These are phyloP conservation scores for Naegleria lovaniensis DNA, from an alignment of 208 protist genomes.

Conservation along the genomic window DNA sequence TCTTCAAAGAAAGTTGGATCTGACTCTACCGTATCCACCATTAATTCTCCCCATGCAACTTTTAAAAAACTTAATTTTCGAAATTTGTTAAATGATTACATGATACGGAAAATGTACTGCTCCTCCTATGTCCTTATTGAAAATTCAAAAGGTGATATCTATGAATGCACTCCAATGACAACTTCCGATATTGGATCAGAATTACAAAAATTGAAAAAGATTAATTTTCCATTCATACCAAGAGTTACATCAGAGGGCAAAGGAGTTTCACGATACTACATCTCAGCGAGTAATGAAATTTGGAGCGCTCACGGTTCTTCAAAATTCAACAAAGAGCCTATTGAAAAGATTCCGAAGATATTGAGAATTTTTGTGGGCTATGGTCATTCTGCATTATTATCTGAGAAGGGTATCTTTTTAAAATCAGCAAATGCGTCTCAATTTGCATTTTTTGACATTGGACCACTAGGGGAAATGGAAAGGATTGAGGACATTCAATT, in stretches of 20 bases:
- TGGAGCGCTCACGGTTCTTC: neutral
- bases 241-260: neutral
- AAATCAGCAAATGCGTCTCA: neutral
- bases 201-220: neutral
- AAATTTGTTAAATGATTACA: too few relatives aligned
- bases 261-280: neutral
- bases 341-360: neutral
- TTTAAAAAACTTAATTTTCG: too few relatives aligned
- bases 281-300: neutral
- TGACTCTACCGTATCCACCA: too few relatives aligned
- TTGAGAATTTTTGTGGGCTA: neutral
- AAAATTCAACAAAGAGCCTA: neutral
- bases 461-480: neutral
- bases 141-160: neutral
- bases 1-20: too few relatives aligned
- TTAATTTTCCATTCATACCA: neutral
- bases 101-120: neutral
- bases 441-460: neutral
- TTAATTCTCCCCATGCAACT: too few relatives aligned
- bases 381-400: neutral
- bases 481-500: neutral
- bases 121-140: neutral
- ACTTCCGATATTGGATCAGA: neutral
- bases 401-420: neutral
- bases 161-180: neutral